Conservation (phyloP, 345 rosid species). For the Citrus maxima region DNA sequence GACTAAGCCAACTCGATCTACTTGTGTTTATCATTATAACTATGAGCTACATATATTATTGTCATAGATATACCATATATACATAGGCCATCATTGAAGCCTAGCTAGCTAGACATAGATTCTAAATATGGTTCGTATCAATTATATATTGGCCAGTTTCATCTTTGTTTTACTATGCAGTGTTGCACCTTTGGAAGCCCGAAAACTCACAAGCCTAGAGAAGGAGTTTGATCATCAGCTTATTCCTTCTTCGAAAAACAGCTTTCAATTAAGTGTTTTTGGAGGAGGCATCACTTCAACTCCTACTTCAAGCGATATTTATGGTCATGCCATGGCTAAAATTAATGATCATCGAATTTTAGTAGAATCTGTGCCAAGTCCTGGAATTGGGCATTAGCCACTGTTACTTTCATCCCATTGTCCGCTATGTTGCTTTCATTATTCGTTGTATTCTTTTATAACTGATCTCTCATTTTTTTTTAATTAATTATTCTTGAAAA, state of each 20-base stretch:
- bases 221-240: not conserved
- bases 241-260: not conserved
- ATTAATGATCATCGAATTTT: not conserved
- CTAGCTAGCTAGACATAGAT: too few species aligned
- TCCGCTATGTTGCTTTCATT: not conserved
- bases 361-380: constrained; percentile 44
- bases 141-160: not conserved
- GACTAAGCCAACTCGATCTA: not conserved
- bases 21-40: too few species aligned
- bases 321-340: constrained; percentile 4
- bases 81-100: not conserved
- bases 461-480: not conserved
- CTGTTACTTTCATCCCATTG: not conserved
- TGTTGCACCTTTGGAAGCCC: not conserved
- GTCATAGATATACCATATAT: too few species aligned
- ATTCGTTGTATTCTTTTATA: not conserved
- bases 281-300: not conserved
- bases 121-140: not conserved
- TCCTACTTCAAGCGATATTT: not conserved
- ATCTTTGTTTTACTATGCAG: not conserved
- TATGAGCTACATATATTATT: too few species aligned
- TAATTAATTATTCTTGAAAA: not conserved
- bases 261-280: not conserved
- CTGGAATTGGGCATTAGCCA: constrained; percentile 46
- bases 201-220: not conserved